Conservation (phyloP, 495 filamentous ascomycete species). For the Penicillium salamii region DNA sequence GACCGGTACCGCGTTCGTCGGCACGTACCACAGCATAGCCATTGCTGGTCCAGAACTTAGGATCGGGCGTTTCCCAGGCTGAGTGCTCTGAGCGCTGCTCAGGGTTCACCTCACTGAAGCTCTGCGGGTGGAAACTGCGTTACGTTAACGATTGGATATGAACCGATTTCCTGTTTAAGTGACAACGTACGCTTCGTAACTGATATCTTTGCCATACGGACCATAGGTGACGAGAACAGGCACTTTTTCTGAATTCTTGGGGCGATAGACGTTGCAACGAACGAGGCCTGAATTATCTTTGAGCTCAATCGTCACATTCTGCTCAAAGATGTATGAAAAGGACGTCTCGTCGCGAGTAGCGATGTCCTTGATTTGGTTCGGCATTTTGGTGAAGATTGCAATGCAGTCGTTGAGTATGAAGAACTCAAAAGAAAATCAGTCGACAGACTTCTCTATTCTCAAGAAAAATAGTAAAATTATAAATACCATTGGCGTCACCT, state of each 20-base stretch:
- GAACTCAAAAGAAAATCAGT: too few relatives aligned
- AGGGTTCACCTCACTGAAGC: slow-evolving; percentile 48
- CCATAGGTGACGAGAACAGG: slow-evolving; percentile 44
- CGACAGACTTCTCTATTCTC: too few relatives aligned
- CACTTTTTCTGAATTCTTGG: slow-evolving; percentile 25
- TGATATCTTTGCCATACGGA: slow-evolving; percentile 63
- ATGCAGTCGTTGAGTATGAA: too few relatives aligned
- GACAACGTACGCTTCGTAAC: slow-evolving; percentile 26
- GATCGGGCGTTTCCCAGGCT: slow-evolving; percentile 64
- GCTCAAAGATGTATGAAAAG: slow-evolving; percentile 38
- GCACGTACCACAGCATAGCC: slow-evolving; percentile 60
- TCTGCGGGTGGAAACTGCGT: slow-evolving; percentile 35
- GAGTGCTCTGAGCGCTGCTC: slow-evolving; percentile 52
- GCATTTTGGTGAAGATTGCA: slow-evolving; percentile 25
- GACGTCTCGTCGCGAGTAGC: slow-evolving; percentile 30
- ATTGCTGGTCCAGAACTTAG: slow-evolving; percentile 58
- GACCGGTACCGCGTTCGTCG: slow-evolving; percentile 58
- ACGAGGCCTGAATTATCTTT: slow-evolving; percentile 35
- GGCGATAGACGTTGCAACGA: slow-evolving; percentile 41
- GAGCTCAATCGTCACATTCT: slow-evolving; percentile 34
- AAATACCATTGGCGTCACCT: not conserved
- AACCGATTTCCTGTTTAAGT: too few relatives aligned
- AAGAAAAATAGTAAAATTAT: slow-evolving; percentile 5
- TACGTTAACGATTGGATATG: slow-evolving; percentile 2
- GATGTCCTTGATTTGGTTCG: slow-evolving; percentile 40